phyloP scores from a whole-genome alignment of 495 filamentous ascomycete genomes.

The Aspergillus diversus region DNA sequence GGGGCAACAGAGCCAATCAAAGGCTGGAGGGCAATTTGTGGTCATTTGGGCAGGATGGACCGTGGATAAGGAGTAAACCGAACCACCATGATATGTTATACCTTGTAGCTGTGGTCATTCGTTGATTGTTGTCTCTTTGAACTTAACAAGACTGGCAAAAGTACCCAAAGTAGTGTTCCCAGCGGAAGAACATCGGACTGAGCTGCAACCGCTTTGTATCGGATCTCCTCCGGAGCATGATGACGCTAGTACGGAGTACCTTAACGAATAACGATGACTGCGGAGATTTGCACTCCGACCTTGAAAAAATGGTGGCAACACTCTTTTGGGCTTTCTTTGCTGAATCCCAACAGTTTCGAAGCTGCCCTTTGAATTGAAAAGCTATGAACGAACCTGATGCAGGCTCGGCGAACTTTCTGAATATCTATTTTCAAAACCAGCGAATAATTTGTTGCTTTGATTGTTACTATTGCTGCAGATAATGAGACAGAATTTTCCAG shows the following conservation, averaged over 20 bases:
- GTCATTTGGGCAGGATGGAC: not conserved
- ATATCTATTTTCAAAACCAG: conserved; percentile 7
- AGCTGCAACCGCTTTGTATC: too few relatives aligned
- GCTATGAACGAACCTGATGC: not conserved
- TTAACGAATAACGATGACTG: too few relatives aligned
- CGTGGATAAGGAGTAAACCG: not conserved
- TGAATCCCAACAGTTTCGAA: not conserved
- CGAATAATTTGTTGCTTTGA: conserved; percentile 6
- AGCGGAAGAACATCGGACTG: too few relatives aligned
- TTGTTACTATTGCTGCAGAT: conserved; percentile 1
- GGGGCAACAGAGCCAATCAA: conserved; percentile 8
- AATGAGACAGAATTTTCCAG: conserved; percentile 9
- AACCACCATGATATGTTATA: not conserved
- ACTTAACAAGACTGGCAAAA: too few relatives aligned
- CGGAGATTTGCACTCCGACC: too few relatives aligned
- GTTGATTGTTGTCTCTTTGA: too few relatives aligned
- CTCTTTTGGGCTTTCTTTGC: too few relatives aligned
- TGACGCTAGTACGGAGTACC: too few relatives aligned
- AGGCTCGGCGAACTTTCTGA: not conserved
- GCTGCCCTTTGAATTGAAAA: too few relatives aligned
- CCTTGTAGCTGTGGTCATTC: too few relatives aligned
- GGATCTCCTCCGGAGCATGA: too few relatives aligned
- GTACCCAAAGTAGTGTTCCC: not conserved
- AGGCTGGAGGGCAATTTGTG: not conserved
- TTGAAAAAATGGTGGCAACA: too few relatives aligned